Base-by-base conservation (phyloP, 371 early-diverging fungal genomes). In the Rhizomucor pusillus region DNA sequence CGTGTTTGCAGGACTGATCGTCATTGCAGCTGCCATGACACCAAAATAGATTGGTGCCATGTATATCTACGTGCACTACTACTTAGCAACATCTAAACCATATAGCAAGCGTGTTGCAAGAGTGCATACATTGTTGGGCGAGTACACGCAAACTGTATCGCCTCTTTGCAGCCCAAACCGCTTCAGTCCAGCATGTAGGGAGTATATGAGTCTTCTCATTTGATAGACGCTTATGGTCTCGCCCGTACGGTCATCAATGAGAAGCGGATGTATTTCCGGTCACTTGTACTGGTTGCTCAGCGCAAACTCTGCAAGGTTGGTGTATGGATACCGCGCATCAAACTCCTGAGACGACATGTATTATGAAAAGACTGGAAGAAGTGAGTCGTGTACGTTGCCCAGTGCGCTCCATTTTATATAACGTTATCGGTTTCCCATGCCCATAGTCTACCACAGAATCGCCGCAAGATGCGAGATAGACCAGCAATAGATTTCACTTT, bases 1-100 rank as follows among this genome's bases (percentile, higher is more conserved):
- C 2, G 88, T 82, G 54, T 90, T 92, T 40, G 81, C 85, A n/a
- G 82, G 73, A 5, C 84, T 79, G 23, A 84, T 66, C 3, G 80
- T 59, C 6, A 86, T 47, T 36, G 46, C 54, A 24, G 60, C 53
- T 10, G 60, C 57, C 40, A 59, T 43, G 16, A 57, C 49, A n/a
- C 65, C 65, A 33, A 56, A 24, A 23, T 60, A 48, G 13, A 54
- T 41, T 3, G 60, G 60, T 19, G 39, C 19, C 56, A 54, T 60
- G 37, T 65, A 46, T 18, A 65, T 65, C 63, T 76, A 56, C 1
- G 11, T 60, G 13, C 3, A 41, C 3, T 41, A 5, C 19, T 4
- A 20, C 20, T 12, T 11, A 1, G 13, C 13, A 50, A 43, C n/a
- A 16, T 24, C 25, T 9, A 48, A 36, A n/a, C 7, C 39, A 41